Base-by-base conservation (phyloP, 106 monocot species). In the Allium cepa region DNA sequence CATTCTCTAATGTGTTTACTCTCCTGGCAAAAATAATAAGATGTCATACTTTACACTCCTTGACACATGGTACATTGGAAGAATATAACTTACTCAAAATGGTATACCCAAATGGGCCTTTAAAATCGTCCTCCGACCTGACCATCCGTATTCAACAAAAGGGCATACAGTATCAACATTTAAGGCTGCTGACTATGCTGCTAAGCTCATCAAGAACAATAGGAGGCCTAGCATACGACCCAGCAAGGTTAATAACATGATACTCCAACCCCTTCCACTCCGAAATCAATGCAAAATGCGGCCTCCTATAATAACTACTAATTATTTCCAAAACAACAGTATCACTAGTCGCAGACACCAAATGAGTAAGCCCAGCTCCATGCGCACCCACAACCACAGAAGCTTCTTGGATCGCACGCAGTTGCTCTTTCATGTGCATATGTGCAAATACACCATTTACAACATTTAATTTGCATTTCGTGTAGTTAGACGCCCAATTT, bases 361-460 rank as follows among this genome's bases (percentile, higher is more conserved):
- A 77, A 67, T 92, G 92, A 8, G 92, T 97, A 45, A 97, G 83
- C 17, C 96, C 96, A 46, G 96, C 96, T 15, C 96, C 96, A 67
- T 97, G 96, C 27, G 96, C 96, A 10, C 96, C 96, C 47, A 97
- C 75, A 7, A 97, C 84, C 47, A 97, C 88, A 10, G 88, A 88
- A 72, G 96, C 96, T 60, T 92, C 86, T 12, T 70, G 78, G 61
- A 92, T 79, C 3, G 83, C 82, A 18, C 53, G 67, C 27, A 97
- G 69, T 69, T 97, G 96, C 64, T 97, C 92, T 56, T 75, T 80
- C 86, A 97, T 78, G 9, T 67, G 47, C 96, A 97, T 97, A 72
- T 92, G 96, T 4, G 88, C 96, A 75, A 97, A 97, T 22, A 91
- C 59, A 63, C 96, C 96, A 67, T 97, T 97, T 10, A 92, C 66